These are phyloP conservation scores for Acorus gramineus DNA, from an alignment of 106 monocot genomes.

Conservation along the genomic window DNA sequence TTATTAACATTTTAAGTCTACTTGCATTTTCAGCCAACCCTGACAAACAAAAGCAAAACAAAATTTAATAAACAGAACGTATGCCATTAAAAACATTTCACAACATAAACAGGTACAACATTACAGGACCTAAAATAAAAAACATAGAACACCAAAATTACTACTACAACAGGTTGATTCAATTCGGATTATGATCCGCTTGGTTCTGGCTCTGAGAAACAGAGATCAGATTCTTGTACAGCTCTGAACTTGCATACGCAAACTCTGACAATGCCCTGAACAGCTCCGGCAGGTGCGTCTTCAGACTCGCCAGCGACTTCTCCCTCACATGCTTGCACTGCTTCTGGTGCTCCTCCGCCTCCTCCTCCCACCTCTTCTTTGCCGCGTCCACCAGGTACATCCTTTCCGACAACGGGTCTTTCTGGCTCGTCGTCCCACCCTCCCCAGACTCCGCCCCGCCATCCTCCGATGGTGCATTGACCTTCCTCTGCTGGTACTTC, in stretches of 20 bases:
- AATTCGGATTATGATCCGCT: no score
- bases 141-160: no score
- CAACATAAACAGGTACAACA: no score
- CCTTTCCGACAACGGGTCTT: slow-evolving; percentile 38
- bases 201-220: slow-evolving; percentile 10
- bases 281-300: slow-evolving; percentile 67
- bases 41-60: no score
- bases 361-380: slow-evolving; percentile 35
- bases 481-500: slow-evolving; percentile 19
- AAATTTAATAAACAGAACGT: no score
- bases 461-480: slow-evolving; percentile 5
- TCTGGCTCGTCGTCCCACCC: slow-evolving; percentile 20
- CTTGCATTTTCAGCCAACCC: no score
- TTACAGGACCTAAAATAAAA: no score
- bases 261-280: slow-evolving; percentile 64
- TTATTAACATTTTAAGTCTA: no score
- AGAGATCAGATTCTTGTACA: slow-evolving; percentile 40
- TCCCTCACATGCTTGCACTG: slow-evolving; percentile 70
- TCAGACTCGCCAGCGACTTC: slow-evolving; percentile 50
- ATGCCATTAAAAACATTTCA: no score
- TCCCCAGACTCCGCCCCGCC: slow-evolving; percentile 6
- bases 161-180: no score
- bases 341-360: slow-evolving; percentile 27
- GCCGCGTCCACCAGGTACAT: slow-evolving; percentile 30
- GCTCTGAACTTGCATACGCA: slow-evolving; percentile 25